Evolutionary conservation across 1,284 basidiomycete species (phyloP).

Genomic region (Wallemia mellicola): DNA sequence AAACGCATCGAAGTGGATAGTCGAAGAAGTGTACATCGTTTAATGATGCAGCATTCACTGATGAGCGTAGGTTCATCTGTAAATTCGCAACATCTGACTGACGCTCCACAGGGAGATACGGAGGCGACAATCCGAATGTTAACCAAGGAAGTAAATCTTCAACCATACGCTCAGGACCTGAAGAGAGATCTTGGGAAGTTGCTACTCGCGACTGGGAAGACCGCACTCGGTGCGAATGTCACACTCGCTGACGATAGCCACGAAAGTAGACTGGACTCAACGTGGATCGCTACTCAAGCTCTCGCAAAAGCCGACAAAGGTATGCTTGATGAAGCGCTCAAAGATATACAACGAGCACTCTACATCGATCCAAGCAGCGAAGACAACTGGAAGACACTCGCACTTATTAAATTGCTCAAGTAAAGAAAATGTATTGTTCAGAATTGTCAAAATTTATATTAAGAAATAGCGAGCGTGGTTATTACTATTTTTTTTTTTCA

Average conservation of each 20-base stretch:
- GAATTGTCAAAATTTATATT: neutral
- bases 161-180: neutral
- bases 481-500: neutral
- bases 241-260: neutral
- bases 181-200: neutral
- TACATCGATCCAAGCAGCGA: neutral
- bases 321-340: neutral
- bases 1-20: slow-evolving; percentile 33
- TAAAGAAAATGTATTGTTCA: neutral
- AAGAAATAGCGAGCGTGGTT: neutral
- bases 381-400: neutral
- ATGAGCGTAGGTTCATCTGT: slow-evolving; percentile 23
- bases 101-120: neutral
- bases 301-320: neutral
- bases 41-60: slow-evolving; percentile 34
- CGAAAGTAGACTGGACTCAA: neutral
- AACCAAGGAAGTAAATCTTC: neutral
- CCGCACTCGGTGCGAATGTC: neutral
- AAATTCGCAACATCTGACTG: neutral
- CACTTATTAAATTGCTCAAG: neutral
- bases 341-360: neutral
- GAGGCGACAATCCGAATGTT: neutral
- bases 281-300: neutral
- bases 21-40: slow-evolving; percentile 29
- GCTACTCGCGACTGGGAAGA: neutral